phyloP scores from a whole-genome alignment of 371 early-diverging fungal genomes.

The Mucor plumbeus region DNA sequence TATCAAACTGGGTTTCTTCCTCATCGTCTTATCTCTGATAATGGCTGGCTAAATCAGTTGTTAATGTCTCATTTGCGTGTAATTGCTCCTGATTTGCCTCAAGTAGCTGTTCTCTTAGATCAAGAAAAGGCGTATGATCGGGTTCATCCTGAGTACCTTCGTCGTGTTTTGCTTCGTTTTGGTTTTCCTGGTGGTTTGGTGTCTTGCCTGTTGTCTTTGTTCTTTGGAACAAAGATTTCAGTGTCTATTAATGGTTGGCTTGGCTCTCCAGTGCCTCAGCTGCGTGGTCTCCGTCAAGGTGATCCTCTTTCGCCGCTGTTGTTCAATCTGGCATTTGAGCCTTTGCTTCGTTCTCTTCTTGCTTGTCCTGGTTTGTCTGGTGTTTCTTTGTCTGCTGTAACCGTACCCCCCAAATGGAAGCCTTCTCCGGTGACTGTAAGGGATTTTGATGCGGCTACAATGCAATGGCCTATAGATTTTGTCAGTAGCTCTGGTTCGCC shows the following conservation, averaged over 20 bases:
- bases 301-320: constrained; percentile 28
- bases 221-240: constrained; percentile 10
- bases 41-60: constrained; percentile 22
- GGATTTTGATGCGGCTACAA: not conserved
- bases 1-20: constrained; percentile 24
- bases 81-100: not conserved
- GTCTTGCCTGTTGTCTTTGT: not conserved
- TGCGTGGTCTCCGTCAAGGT: constrained; percentile 28
- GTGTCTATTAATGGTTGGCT: constrained; percentile 25
- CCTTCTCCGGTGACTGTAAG: not conserved
- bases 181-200: constrained; percentile 15
- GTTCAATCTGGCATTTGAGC: constrained; percentile 32
- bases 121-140: constrained; percentile 21
- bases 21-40: constrained; percentile 25
- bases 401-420: not conserved
- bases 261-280: constrained; percentile 9
- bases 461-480: not conserved
- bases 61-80: constrained; percentile 18
- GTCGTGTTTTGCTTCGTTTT: not conserved
- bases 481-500: not conserved
- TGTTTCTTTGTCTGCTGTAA: not conserved
- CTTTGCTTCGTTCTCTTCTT: constrained; percentile 21
- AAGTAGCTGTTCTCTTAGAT: not conserved
- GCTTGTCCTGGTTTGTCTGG: constrained; percentile 4
- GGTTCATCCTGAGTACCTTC: constrained; percentile 32